Conservation (phyloP, 1,284 basidiomycete genomes). For the Peniophora sp. region DNA sequence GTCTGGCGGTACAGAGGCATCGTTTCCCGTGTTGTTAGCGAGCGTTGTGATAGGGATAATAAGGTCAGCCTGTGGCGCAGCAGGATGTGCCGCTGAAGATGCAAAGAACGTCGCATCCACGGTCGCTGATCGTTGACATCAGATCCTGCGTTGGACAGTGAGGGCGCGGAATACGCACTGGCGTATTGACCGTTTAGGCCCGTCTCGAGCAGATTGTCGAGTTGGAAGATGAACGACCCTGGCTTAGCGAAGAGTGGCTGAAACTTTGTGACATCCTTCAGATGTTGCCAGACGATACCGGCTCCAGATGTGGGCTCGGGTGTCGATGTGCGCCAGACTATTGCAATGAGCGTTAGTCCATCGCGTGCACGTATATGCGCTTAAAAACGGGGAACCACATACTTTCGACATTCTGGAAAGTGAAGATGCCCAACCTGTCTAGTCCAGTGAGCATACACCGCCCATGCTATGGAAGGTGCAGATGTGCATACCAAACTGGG, state of each 20-base stretch:
- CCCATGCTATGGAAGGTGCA: too few relatives aligned
- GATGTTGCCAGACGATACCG: conserved; percentile 74
- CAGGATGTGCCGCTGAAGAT: conserved; percentile 45
- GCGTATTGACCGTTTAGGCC: conserved; percentile 62
- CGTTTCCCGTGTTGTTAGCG: conserved; percentile 50
- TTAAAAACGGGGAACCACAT: conserved; percentile 15
- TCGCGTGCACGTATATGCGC: background rate
- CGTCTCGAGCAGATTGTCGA: conserved; percentile 58
- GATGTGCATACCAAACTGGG: conserved; percentile 49
- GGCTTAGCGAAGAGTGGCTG: conserved; percentile 58
- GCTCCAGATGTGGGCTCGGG: conserved; percentile 61
- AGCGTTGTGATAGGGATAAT: conserved; percentile 66
- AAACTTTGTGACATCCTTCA: conserved; percentile 71
- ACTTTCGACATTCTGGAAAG: conserved; percentile 73
- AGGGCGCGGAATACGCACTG: conserved; percentile 30
- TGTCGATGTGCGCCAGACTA: conserved; percentile 74
- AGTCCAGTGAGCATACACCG: too few relatives aligned
- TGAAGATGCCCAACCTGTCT: conserved; percentile 56
- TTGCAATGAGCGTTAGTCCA: background rate
- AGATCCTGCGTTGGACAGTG: background rate
- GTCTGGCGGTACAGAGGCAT: conserved; percentile 62
- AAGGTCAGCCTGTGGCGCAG: conserved; percentile 50
- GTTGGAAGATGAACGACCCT: conserved; percentile 62
- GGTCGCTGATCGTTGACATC: conserved; percentile 34
- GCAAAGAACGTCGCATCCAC: conserved; percentile 65